phyloP scores from a whole-genome alignment of 2,329 filamentous ascomycete genomes.

The Aspergillaceae sp. region DNA sequence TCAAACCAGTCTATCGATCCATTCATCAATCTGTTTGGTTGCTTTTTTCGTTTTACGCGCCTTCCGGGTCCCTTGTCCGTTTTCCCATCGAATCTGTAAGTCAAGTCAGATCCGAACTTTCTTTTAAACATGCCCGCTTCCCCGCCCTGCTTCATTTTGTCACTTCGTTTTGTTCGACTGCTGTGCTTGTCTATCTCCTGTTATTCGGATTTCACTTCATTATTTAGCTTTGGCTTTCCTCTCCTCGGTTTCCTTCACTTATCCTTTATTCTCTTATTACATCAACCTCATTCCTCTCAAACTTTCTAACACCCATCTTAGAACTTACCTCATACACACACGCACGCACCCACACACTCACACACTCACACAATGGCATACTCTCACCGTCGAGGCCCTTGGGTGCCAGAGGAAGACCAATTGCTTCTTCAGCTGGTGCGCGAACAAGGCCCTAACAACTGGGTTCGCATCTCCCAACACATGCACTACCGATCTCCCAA shows the following conservation, averaged over 20 bases:
- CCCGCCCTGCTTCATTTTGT: not conserved
- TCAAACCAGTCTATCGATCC: not conserved
- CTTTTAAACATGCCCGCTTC: not conserved
- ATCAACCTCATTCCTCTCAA: not conserved
- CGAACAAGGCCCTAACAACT: slow-evolving; percentile 69
- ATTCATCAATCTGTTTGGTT: not conserved
- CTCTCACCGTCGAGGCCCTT: slow-evolving; percentile 66
- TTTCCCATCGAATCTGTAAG: not conserved
- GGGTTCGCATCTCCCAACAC: slow-evolving; percentile 73
- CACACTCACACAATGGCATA: slow-evolving; percentile 31
- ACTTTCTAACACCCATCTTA: not conserved
- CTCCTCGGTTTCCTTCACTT: not conserved
- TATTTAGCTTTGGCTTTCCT: not conserved
- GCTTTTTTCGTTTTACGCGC: not conserved
- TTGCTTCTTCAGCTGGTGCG: slow-evolving; percentile 62
- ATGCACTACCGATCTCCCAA: slow-evolving; percentile 77
- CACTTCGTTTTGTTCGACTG: not conserved
- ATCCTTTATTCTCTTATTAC: too few relatives aligned
- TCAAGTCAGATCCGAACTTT: slow-evolving; percentile 1
- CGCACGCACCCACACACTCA: not conserved
- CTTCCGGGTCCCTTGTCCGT: not conserved
- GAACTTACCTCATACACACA: not conserved
- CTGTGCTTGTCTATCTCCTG: not conserved
- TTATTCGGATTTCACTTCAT: not conserved
- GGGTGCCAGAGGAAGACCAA: slow-evolving; percentile 69